These are phyloP conservation scores for Phytophthora pluvialis DNA, from an alignment of 352 stramenopile species.

Conservation along the genomic window DNA sequence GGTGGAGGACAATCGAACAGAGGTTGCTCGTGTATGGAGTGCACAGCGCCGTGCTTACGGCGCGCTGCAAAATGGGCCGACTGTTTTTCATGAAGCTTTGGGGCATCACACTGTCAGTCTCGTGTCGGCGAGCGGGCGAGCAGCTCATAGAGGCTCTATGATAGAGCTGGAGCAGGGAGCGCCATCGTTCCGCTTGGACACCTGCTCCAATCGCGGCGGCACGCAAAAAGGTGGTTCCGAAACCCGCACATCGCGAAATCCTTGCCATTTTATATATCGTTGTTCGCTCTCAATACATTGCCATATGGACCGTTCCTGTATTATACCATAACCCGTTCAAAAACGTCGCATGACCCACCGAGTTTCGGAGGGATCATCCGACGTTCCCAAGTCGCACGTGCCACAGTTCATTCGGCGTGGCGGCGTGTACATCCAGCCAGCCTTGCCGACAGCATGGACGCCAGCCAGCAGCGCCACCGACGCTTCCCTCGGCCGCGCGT, in stretches of 20 bases:
- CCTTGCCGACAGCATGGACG: constrained; percentile 16
- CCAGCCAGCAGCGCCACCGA: constrained; percentile 9
- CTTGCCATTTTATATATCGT: neutral
- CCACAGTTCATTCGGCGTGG: constrained; percentile 8
- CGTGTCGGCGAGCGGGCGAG: constrained; percentile 14
- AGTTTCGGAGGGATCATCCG: neutral
- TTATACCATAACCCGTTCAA: neutral
- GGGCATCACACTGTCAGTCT: constrained; percentile 13
- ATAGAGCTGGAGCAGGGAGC: constrained; percentile 5
- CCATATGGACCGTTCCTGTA: neutral
- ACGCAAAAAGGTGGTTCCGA: constrained; percentile 3
- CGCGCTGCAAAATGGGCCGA: neutral
- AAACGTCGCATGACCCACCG: neutral
- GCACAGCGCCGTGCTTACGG: constrained; percentile 1
- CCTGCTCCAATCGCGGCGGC: constrained; percentile 18
- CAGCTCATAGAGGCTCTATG: constrained; percentile 5
- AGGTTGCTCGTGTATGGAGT: constrained; percentile 6
- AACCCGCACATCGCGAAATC: neutral
- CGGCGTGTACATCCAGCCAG: too few relatives aligned
- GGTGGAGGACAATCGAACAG: constrained; percentile 6
- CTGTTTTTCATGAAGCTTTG: constrained; percentile 13
- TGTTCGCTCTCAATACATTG: neutral
- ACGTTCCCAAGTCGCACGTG: neutral
- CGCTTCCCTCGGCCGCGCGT: constrained; percentile 30
- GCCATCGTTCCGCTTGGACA: constrained; percentile 30